Conservation (phyloP, 176 grass and related monocot species). For the Miscanthus lutarioriparius region DNA sequence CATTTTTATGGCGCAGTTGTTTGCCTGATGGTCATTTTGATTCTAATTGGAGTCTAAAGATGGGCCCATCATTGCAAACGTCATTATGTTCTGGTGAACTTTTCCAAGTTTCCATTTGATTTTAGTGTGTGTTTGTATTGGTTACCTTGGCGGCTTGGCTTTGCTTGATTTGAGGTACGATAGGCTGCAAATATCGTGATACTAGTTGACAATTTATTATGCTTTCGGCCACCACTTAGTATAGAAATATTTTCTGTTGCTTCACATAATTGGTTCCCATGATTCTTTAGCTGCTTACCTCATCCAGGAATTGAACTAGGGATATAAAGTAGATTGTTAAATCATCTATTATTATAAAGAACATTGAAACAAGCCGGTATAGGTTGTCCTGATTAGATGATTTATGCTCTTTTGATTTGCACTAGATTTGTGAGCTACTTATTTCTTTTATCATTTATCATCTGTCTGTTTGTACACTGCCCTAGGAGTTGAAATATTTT, state of each 20-base stretch:
- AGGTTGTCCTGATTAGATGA: neutral
- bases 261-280: slow-evolving; percentile 18
- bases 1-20: neutral
- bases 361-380: neutral
- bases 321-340: slow-evolving; percentile 15
- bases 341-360: neutral
- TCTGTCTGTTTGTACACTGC: slow-evolving; percentile 10
- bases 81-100: slow-evolving; percentile 2
- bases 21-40: neutral
- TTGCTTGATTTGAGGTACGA: slow-evolving; percentile 23
- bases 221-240: slow-evolving; percentile 6
- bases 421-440: neutral
- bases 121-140: neutral
- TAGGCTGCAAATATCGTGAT: slow-evolving; percentile 4
- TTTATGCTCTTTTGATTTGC: slow-evolving; percentile 1
- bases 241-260: slow-evolving; percentile 11
- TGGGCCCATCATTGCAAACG: neutral
- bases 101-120: neutral
- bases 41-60: neutral
- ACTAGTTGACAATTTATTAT: neutral
- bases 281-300: slow-evolving; percentile 32
- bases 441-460: neutral
- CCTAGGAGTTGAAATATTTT: slow-evolving; percentile 1
- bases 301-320: slow-evolving; percentile 13
- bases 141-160: neutral